phyloP scores from a whole-genome alignment of 2,329 filamentous ascomycete genomes.

The Colletotrichum brevisporum region DNA sequence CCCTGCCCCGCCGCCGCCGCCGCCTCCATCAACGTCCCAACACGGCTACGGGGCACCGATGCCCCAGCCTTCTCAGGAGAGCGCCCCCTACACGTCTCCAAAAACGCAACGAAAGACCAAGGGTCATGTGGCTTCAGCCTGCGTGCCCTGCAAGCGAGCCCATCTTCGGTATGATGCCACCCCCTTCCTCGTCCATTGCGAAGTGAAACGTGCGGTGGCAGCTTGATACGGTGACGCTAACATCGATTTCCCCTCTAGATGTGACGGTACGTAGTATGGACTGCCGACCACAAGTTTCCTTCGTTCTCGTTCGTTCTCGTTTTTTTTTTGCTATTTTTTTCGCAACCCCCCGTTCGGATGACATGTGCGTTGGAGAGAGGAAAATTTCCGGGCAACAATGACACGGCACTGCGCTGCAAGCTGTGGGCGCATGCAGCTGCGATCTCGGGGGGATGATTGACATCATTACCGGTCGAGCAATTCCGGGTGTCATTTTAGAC shows the following conservation, averaged over 20 bases:
- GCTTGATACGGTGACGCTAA: slow-evolving; percentile 34
- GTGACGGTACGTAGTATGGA: slow-evolving; percentile 74
- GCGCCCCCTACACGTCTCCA: slow-evolving; percentile 65
- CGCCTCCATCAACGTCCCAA: slow-evolving; percentile 44
- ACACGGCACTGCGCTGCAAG: slow-evolving; percentile 39
- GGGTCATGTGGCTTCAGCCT: slow-evolving; percentile 87
- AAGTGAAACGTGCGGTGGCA: slow-evolving; percentile 7
- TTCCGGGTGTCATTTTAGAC: slow-evolving; percentile 45
- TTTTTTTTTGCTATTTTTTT: slow-evolving; percentile 29
- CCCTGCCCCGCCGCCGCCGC: slow-evolving; percentile 45
- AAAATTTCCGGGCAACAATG: slow-evolving; percentile 36
- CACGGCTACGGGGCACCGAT: slow-evolving; percentile 48
- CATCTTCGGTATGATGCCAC: slow-evolving; percentile 76
- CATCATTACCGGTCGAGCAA: slow-evolving; percentile 45
- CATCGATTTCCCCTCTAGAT: slow-evolving; percentile 56
- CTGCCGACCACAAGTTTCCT: slow-evolving; percentile 16
- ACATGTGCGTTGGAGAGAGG: not conserved
- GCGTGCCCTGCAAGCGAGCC: slow-evolving; percentile 87
- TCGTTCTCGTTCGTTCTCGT: slow-evolving; percentile 26
- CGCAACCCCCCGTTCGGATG: slow-evolving; percentile 24
- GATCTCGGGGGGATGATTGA: slow-evolving; percentile 43
- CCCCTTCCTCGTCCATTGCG: not conserved
- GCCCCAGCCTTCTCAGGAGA: slow-evolving; percentile 55
- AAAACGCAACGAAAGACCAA: slow-evolving; percentile 79
- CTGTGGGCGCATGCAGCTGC: slow-evolving; percentile 42